phyloP scores from a whole-genome alignment of 345 rosid genomes.

The Eucalyptus dawsonii region DNA sequence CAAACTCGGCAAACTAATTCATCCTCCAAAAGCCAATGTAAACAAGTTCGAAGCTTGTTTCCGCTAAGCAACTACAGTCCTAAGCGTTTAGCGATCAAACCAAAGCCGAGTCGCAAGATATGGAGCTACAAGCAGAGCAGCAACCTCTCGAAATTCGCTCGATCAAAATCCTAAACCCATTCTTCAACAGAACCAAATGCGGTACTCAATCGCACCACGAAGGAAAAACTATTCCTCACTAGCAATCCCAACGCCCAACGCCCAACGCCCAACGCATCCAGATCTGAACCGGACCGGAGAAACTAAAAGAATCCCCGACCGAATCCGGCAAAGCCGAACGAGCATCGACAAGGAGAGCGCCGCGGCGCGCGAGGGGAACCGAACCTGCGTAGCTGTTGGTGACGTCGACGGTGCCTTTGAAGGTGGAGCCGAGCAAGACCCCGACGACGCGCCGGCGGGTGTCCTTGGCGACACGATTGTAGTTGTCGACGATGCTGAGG shows the following conservation, averaged over 20 bases:
- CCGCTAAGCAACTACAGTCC: background rate
- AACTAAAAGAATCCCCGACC: background rate
- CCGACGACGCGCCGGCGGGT: slow-evolving; percentile 84
- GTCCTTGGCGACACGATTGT: slow-evolving; percentile 87
- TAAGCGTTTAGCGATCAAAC: background rate
- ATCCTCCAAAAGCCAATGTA: background rate
- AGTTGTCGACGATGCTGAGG: slow-evolving; percentile 93
- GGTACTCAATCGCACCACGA: background rate
- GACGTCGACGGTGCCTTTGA: slow-evolving; percentile 79
- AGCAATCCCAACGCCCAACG: background rate
- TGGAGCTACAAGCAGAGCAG: background rate
- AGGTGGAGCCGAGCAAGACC: slow-evolving; percentile 63
- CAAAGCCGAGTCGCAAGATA: background rate
- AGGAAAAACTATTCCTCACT: background rate
- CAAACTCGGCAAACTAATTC: background rate
- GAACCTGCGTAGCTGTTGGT: slow-evolving; percentile 91
- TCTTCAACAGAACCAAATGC: background rate
- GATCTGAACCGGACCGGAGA: background rate
- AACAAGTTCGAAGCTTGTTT: background rate
- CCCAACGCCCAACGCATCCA: background rate
- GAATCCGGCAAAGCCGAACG: background rate
- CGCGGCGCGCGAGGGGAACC: background rate
- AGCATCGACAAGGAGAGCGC: background rate
- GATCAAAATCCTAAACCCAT: background rate
- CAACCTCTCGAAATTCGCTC: background rate